Percentiles rank a stretch among this genome's conserved stretches.
Conservation (phyloP, 2,329 filamentous ascomycete species). For the Aspergillus intermedius region DNA sequence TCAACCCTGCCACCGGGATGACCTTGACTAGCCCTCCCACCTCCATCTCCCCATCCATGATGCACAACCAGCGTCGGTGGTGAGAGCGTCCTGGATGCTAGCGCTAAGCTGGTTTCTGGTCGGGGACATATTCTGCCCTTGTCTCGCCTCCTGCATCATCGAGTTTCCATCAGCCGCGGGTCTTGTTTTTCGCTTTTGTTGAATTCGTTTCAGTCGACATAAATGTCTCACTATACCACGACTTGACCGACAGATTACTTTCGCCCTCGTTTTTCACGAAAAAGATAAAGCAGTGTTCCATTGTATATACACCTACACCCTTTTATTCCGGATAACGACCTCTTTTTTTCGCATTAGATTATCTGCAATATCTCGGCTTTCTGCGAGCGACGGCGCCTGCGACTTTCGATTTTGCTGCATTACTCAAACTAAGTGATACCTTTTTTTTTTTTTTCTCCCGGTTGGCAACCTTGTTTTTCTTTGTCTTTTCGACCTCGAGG, state of each 20-base stretch:
- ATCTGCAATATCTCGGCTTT: slow-evolving; percentile 29
- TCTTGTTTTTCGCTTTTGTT: slow-evolving; percentile 18
- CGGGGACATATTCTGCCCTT: slow-evolving; percentile 26
- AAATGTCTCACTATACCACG: slow-evolving; percentile 12
- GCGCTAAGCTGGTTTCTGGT: slow-evolving; percentile 18
- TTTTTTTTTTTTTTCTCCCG: slow-evolving; percentile 17
- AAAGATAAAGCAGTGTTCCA: slow-evolving; percentile 25
- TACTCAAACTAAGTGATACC: slow-evolving; percentile 26
- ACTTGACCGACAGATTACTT: slow-evolving; percentile 18
- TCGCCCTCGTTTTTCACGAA: slow-evolving; percentile 16
- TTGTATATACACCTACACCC: slow-evolving; percentile 32
- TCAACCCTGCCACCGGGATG: slow-evolving; percentile 88
- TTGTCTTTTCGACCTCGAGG: slow-evolving; percentile 24
- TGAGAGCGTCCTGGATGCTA: slow-evolving; percentile 16
- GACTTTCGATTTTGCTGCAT: slow-evolving; percentile 31
- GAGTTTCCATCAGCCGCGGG: slow-evolving; percentile 28
- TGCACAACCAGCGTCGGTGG: slow-evolving; percentile 48
- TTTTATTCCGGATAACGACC: slow-evolving; percentile 28
- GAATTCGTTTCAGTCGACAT: slow-evolving; percentile 18
- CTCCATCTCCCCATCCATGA: slow-evolving; percentile 59
- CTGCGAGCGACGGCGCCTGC: slow-evolving; percentile 39
- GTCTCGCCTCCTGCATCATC: slow-evolving; percentile 30
- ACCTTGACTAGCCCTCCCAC: slow-evolving; percentile 82
- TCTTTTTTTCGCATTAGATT: slow-evolving; percentile 24
- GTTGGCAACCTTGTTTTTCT: not conserved